These are phyloP conservation scores for Porogramme epimiltina DNA, from an alignment of 1,284 basidiomycete genomes.

Conservation along the genomic window DNA sequence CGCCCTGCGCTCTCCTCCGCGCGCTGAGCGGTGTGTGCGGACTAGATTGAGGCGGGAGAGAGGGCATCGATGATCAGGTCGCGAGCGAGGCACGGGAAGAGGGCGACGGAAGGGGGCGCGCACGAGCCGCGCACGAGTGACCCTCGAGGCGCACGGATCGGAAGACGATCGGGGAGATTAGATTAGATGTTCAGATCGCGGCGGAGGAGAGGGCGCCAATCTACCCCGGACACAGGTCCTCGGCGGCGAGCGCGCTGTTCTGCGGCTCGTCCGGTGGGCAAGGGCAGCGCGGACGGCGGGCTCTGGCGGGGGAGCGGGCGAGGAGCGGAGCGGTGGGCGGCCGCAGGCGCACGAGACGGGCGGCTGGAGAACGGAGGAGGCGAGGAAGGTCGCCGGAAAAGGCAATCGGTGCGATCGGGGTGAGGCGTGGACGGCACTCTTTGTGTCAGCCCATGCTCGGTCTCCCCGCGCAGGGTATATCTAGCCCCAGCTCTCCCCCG, in stretches of 20 bases:
- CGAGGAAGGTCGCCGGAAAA: slow-evolving; percentile 19
- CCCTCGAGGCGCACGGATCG: slow-evolving; percentile 16
- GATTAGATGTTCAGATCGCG: slow-evolving; percentile 18
- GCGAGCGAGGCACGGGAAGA: slow-evolving; percentile 5
- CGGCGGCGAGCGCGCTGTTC: background rate
- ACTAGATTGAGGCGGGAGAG: background rate
- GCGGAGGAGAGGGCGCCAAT: slow-evolving; percentile 6
- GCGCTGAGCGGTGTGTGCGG: too few relatives aligned
- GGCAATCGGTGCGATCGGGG: slow-evolving; percentile 15
- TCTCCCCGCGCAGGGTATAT: slow-evolving; percentile 16
- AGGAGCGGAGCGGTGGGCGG: background rate
- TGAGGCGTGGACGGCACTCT: slow-evolving; percentile 12
- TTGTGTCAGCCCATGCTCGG: slow-evolving; percentile 23
- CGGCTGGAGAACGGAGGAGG: slow-evolving; percentile 12
- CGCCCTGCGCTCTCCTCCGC: too few relatives aligned
- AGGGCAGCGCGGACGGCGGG: background rate
- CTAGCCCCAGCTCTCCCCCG: slow-evolving; percentile 6
- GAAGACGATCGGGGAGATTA: slow-evolving; percentile 18
- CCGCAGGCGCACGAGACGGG: slow-evolving; percentile 4
- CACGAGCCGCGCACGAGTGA: slow-evolving; percentile 12
- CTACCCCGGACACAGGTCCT: slow-evolving; percentile 7
- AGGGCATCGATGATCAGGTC: slow-evolving; percentile 16
- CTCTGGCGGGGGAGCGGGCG: background rate
- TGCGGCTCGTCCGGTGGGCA: background rate
- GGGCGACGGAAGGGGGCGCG: slow-evolving; percentile 1